Conservation (phyloP, 306 rosid species). For the Vicia faba region DNA sequence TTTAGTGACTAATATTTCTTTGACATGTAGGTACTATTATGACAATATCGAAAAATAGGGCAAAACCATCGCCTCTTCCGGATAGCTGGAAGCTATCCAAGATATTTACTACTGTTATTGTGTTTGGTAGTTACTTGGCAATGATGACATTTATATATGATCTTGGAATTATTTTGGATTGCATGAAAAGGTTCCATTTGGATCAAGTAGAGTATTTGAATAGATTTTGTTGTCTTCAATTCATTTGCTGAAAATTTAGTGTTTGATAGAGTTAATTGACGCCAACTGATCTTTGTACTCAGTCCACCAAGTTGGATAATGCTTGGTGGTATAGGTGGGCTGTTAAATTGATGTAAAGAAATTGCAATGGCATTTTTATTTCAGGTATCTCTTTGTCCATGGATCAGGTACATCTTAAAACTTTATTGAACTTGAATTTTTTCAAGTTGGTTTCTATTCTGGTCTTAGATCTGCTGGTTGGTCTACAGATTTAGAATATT, state of each 20-base stretch:
- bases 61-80: conserved; percentile 95
- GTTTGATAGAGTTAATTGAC: too few relatives aligned
- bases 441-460: conserved; percentile 9
- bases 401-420: conserved; percentile 79
- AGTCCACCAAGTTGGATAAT: too few relatives aligned
- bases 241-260: not conserved
- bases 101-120: conserved; percentile 88
- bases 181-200: too few relatives aligned
- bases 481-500: not conserved
- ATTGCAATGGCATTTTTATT: too few relatives aligned
- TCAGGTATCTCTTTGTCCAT: conserved; percentile 83
- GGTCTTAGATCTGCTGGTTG: not conserved
- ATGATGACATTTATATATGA: conserved; percentile 98
- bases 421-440: not conserved
- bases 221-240: conserved; percentile 6
- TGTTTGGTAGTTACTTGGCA: conserved; percentile 96
- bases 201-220: not conserved
- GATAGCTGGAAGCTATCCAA: conserved; percentile 98
- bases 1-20: conserved; percentile 19
- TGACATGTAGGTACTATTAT: conserved; percentile 79
- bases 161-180: too few relatives aligned
- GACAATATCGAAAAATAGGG: conserved; percentile 97
- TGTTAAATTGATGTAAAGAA: too few relatives aligned
- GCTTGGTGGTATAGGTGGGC: too few relatives aligned
- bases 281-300: too few relatives aligned